Base-by-base conservation (phyloP, 2,329 filamentous ascomycete genomes). In the Shiraia bambusicola region DNA sequence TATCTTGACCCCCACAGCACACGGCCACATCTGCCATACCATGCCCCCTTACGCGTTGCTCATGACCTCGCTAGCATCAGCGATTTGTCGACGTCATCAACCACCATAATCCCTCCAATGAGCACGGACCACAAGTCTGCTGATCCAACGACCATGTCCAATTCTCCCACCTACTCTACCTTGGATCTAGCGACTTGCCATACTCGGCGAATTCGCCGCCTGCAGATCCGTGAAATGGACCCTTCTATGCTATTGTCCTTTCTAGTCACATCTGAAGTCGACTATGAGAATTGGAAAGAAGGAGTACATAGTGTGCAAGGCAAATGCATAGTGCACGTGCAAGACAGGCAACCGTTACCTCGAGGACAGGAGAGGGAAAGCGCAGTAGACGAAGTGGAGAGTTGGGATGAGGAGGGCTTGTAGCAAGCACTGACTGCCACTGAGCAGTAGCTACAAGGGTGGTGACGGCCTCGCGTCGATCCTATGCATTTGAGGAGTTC, bases 161-260 rank as follows among this genome's bases (percentile, higher is more conserved):
- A 15, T 7, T 67, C 72, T 22, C 19, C 8, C 6, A 70, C 81
- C 1, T 88, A 90, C 59, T 82, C 82, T 0, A 60, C 74, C 6
- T 85, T 88, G 55, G 90, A 97, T 44, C 66, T 95, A 12, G 80
- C 85, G 40, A 86, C 86, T 1, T 96, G 89, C 61, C 92, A 98
- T 65, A 97, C 91, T 0, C 81, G 88, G 36, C 84, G 92, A 34
- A 72, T 98, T 13, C 83, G 92, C 27, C 81, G 87, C 41, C 77
- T 98, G 22, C 85, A 93, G 54, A 79, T 98, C 34, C 83, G 83
- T 45, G 91, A 97, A 62, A 93, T 98, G 88, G 93, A 98, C 59
- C 93, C 93, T 0, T 96, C 90, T 61, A 98, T 98, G 93, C 73
- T 98, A 29, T 88, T 98, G 52, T 92, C 89, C 4, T 97, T 97